Percentiles rank a stretch among this genome's conserved stretches.
phyloP scores from a whole-genome alignment of 2,329 filamentous ascomycete species.

The Zalaria sp. region DNA sequence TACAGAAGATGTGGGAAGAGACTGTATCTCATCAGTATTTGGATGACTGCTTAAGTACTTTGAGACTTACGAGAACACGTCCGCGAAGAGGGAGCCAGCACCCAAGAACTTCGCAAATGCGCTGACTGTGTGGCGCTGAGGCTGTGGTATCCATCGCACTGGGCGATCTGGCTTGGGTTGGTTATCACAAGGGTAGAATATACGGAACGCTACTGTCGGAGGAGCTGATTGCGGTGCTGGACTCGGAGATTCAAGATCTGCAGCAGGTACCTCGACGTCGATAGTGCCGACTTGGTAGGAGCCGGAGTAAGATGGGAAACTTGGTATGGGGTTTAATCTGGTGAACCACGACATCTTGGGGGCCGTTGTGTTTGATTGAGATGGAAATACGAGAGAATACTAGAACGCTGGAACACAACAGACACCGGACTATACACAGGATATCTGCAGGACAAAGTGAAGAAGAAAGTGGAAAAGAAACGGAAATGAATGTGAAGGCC shows the following conservation, averaged over 20 bases:
- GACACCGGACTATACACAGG: no score
- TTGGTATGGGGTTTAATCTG: conserved; percentile 50
- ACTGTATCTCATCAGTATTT: conserved; percentile 24
- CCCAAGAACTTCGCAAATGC: conserved; percentile 69
- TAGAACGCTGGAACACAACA: no score
- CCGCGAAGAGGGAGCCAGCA: conserved; percentile 36
- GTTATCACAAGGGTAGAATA: conserved; percentile 60
- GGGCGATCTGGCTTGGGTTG: conserved; percentile 17
- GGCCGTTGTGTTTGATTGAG: neutral
- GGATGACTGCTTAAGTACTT: neutral
- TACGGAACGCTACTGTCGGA: conserved; percentile 62
- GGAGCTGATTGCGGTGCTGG: conserved; percentile 43
- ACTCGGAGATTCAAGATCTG: conserved; percentile 35
- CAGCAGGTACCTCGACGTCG: conserved; percentile 63
- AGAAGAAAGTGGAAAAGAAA: neutral
- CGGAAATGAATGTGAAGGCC: neutral
- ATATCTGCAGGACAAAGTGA: no score
- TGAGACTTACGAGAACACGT: conserved; percentile 23
- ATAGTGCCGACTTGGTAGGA: conserved; percentile 66
- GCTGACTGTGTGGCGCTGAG: conserved; percentile 59
- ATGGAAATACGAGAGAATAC: no score
- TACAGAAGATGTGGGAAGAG: conserved; percentile 42
- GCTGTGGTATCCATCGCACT: conserved; percentile 64
- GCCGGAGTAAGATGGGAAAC: conserved; percentile 62
- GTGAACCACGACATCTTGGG: conserved; percentile 25